Evolutionary conservation across 352 stramenopile genomes (phyloP).

Genomic region (Pythium aphanidermatum): DNA sequence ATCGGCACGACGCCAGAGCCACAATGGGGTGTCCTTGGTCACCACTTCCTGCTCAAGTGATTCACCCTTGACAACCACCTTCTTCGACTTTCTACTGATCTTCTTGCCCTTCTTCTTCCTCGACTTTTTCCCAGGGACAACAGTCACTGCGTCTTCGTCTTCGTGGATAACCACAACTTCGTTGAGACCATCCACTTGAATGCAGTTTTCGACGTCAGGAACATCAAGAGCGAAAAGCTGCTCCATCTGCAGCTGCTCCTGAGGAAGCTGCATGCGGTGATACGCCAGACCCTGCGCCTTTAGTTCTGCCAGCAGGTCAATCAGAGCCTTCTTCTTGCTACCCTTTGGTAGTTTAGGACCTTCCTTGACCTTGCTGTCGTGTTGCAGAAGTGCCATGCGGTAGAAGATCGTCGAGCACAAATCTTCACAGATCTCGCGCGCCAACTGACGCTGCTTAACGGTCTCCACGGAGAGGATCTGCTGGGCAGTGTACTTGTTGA

Average conservation of each 20-base stretch:
- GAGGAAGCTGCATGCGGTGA: conserved; percentile 66
- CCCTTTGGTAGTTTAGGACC: conserved; percentile 86
- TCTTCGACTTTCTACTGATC: conserved; percentile 22
- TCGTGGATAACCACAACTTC: conserved; percentile 30
- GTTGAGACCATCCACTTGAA: conserved; percentile 64
- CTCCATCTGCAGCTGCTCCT: conserved; percentile 73
- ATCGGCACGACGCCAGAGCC: conserved; percentile 81
- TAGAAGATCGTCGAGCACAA: conserved; percentile 94
- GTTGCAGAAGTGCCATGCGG: conserved; percentile 82
- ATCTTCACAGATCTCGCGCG: conserved; percentile 75
- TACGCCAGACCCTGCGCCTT: conserved; percentile 80
- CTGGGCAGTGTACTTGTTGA: conserved; percentile 63
- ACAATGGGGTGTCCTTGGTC: conserved; percentile 58
- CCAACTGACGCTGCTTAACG: conserved; percentile 62
- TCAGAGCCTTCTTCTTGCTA: conserved; percentile 96
- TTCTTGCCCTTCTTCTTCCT: conserved; percentile 20
- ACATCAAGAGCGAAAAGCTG: conserved; percentile 81
- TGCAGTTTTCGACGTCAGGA: conserved; percentile 75
- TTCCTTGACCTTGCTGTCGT: conserved; percentile 59
- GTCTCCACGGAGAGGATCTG: conserved; percentile 60
- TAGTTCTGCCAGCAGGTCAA: conserved; percentile 92
- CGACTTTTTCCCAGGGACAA: background rate
- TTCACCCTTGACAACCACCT: conserved; percentile 1
- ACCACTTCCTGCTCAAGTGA: background rate
- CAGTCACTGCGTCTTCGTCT: conserved; percentile 10